Base-by-base conservation (phyloP, 164 flowering plant species). In the Vitis rotundifolia region DNA sequence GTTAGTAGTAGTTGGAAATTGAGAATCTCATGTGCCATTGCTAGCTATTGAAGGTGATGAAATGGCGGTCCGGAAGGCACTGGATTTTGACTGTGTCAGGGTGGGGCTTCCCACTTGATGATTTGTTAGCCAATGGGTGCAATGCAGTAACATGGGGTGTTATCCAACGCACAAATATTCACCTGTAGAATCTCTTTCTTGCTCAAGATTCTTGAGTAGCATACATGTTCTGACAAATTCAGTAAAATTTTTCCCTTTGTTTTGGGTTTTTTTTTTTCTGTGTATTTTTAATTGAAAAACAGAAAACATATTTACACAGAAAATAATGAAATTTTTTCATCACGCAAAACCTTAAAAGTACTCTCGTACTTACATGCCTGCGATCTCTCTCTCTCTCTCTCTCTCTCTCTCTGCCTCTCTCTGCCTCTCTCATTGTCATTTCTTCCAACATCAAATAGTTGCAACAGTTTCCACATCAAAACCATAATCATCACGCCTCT, bases 301-400 rank as follows among this genome's bases (percentile, higher is more conserved):
- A 50, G 8, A 3, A 49, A 8, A 48, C 2, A 11, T 57, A 59
- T 47, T 63, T 77, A 61, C 72, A 28, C 59, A 50, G 77, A 66
- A 75, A 76, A 55, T 69, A 80, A 81, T 77, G 80, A 80, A 80
- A 6, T 2, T 56, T 72, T 75, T 69, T 75, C 72, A 74, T 78
- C 83, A 76, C 84, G 84, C 82, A 79, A 82, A 80, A 82, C 79
- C 79, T 77, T 78, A 80, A 79, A 79, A 64, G 76, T 77, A 71
- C 78, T 73, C 65, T 67, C 71, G 80, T 73, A 80, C 85, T 70
- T 73, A 71, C 14, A 37, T 49, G 6, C 15, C 8, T 10, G n/a
- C 49, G 28, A 1, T 1, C 64, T 9, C 9, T 67, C 70, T 66
- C 65, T 62, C 65, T 75, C 75, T 73, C 78, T 65, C 70, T 73